Conservation (phyloP, 2,329 filamentous ascomycete genomes). For the Sporothrix brunneoviolacea region DNA sequence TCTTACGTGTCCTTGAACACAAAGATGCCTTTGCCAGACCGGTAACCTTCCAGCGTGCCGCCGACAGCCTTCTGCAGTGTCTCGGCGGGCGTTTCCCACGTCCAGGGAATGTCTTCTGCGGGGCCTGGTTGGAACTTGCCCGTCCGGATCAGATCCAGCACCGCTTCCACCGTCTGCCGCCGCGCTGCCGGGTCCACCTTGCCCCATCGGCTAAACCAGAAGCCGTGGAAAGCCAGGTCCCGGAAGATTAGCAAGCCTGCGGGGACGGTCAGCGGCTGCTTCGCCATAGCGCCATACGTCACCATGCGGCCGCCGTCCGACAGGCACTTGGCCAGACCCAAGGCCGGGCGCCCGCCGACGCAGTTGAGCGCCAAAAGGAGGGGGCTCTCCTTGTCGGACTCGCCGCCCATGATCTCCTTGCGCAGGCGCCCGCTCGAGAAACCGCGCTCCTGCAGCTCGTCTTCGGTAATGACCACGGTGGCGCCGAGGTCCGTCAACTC, state of each 20-base stretch:
- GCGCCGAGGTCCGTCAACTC: slow-evolving; percentile 51
- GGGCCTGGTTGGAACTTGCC: slow-evolving; percentile 80
- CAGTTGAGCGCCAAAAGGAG: slow-evolving; percentile 83
- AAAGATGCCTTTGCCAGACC: slow-evolving; percentile 84
- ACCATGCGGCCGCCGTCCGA: slow-evolving; percentile 67
- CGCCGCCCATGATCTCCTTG: slow-evolving; percentile 61
- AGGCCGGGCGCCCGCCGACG: slow-evolving; percentile 81
- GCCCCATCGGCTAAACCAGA: slow-evolving; percentile 92
- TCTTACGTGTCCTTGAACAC: slow-evolving; percentile 59
- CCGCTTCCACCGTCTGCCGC: slow-evolving; percentile 73
- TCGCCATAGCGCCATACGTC: slow-evolving; percentile 93
- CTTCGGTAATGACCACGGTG: slow-evolving; percentile 50
- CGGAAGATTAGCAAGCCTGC: slow-evolving; percentile 90
- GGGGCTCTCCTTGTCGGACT: slow-evolving; percentile 48
- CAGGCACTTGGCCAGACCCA: slow-evolving; percentile 69
- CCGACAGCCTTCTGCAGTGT: slow-evolving; percentile 68
- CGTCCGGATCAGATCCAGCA: slow-evolving; percentile 65
- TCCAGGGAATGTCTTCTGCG: slow-evolving; percentile 75
- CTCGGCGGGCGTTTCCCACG: slow-evolving; percentile 67
- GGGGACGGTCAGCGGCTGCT: slow-evolving; percentile 74
- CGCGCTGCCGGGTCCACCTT: slow-evolving; percentile 67
- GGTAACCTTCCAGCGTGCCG: slow-evolving; percentile 75
- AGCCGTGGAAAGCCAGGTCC: slow-evolving; percentile 80
- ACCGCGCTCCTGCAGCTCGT: slow-evolving; percentile 48
- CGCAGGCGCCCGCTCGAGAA: slow-evolving; percentile 50